phyloP scores from a whole-genome alignment of 176 grass and related monocot species.

The Aegilops umbellulata region DNA sequence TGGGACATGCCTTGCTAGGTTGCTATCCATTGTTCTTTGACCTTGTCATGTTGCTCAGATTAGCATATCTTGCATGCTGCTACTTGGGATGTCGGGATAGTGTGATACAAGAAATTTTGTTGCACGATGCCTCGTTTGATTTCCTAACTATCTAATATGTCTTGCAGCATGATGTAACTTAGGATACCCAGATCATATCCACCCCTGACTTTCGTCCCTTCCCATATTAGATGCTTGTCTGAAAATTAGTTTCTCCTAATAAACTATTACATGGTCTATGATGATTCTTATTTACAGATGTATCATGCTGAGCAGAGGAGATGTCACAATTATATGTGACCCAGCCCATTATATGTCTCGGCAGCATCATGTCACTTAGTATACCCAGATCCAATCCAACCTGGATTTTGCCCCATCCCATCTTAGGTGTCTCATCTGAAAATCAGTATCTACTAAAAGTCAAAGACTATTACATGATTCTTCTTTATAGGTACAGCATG shows the following conservation, averaged over 20 bases:
- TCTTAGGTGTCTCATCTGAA: not conserved
- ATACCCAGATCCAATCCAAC: not conserved
- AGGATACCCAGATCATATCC: not conserved
- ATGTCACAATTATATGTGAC: not conserved
- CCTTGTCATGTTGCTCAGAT: not conserved
- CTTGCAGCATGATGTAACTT: not conserved
- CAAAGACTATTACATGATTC: not conserved
- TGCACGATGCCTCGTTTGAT: not conserved
- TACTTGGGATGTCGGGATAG: not conserved
- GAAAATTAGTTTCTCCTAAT: too few species aligned
- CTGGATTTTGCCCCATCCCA: not conserved
- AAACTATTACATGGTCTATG: too few species aligned
- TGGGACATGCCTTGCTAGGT: not conserved
- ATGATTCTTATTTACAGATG: too few species aligned
- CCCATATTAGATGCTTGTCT: too few species aligned
- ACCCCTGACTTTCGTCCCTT: not conserved
- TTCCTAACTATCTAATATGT: not conserved
- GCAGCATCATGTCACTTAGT: not conserved
- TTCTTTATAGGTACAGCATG: constrained; percentile 4
- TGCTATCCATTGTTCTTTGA: not conserved
- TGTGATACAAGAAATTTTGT: not conserved
- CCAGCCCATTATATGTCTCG: not conserved
- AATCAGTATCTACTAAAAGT: not conserved
- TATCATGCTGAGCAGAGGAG: too few species aligned
- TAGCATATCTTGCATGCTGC: not conserved